A percentile compares a stretch with the other conserved stretches of the same genome.
These are phyloP conservation scores for Stramenopiles sp. DNA, from an alignment of 352 stramenopile genomes.

Conservation along the genomic window DNA sequence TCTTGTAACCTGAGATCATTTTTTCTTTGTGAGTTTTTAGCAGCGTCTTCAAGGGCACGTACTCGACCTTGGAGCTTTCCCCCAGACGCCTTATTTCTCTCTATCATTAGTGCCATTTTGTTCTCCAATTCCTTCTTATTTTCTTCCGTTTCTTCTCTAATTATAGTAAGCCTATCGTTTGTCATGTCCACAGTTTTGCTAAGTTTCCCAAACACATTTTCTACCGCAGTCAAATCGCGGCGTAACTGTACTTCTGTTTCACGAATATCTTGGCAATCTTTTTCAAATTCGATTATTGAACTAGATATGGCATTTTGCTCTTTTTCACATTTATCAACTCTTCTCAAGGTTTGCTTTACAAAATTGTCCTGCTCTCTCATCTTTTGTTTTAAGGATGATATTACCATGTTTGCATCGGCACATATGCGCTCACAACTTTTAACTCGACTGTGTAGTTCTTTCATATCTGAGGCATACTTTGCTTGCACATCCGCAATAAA, in stretches of 20 bases:
- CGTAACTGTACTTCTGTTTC: neutral
- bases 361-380: neutral
- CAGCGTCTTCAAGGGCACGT: neutral
- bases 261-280: neutral
- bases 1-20: neutral
- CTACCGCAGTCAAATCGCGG: neutral
- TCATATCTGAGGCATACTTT: neutral
- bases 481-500: neutral
- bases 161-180: neutral
- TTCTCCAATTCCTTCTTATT: neutral
- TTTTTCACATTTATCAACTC: neutral
- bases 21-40: neutral
- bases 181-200: neutral
- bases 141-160: neutral
- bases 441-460: neutral
- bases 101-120: neutral
- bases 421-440: neutral
- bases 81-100: neutral
- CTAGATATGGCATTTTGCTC: neutral
- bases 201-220: neutral
- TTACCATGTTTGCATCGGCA: neutral
- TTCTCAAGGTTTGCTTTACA: neutral
- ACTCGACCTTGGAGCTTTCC: neutral
- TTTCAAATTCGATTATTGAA: neutral
- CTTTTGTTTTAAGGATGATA: neutral